Conservation (phyloP, 139 green algal species). For the Dunaliella primolecta region DNA sequence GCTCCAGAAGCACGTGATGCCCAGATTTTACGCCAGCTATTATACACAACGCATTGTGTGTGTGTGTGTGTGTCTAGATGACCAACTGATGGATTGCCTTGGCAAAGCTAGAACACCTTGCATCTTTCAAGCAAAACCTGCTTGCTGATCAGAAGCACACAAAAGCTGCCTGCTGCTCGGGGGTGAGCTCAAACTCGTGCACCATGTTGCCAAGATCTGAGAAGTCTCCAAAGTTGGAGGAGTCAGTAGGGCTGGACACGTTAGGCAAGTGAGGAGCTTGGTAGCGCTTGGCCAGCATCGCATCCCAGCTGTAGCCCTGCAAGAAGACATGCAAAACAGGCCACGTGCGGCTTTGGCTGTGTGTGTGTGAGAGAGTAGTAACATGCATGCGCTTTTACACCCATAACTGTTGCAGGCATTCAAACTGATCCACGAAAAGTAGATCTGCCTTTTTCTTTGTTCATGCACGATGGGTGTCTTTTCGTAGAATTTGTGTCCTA, state of each 20-base stretch:
- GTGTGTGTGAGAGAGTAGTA: neutral
- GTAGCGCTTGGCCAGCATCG: constrained; percentile 12
- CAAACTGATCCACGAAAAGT: neutral
- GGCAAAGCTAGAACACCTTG: too few relatives aligned
- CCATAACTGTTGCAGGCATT: neutral
- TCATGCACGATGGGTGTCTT: too few relatives aligned
- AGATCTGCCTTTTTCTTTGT: neutral
- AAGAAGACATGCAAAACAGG: neutral
- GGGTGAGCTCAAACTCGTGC: constrained; percentile 48
- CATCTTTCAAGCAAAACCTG: too few relatives aligned
- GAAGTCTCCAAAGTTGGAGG: constrained; percentile 76
- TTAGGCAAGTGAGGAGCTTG: constrained; percentile 38
- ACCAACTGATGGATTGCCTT: too few relatives aligned
- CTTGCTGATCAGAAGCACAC: constrained; percentile 4
- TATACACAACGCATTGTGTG: too few relatives aligned
- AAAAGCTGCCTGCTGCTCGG: constrained; percentile 59
- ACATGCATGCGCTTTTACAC: too few relatives aligned
- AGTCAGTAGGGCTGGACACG: constrained; percentile 51
- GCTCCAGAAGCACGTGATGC: too few relatives aligned
- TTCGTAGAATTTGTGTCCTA: too few relatives aligned
- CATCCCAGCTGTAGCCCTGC: constrained; percentile 6
- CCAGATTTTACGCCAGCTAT: too few relatives aligned
- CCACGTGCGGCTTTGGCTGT: neutral
- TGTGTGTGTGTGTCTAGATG: too few relatives aligned
- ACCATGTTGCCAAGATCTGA: constrained; percentile 46